Conservation (phyloP, 1,139 yeast species). For the Blastobotrys ciferrii region DNA sequence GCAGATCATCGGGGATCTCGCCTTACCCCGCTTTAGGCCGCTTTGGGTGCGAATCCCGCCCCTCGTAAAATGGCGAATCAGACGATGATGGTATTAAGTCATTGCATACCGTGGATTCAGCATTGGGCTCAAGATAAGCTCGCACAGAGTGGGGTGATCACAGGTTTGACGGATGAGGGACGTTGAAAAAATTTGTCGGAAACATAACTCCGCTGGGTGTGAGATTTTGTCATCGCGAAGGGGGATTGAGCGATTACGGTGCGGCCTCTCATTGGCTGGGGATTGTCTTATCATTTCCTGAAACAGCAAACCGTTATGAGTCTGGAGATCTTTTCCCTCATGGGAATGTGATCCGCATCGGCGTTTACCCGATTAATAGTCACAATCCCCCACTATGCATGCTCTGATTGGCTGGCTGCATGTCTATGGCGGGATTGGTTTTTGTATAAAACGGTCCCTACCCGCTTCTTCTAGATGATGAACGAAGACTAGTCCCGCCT, state of each 20-base stretch:
- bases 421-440: not conserved
- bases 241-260: too few relatives aligned
- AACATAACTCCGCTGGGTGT: not conserved
- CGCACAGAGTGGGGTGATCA: too few relatives aligned
- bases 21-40: not conserved
- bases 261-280: not conserved
- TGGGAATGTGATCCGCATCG: not conserved
- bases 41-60: not conserved
- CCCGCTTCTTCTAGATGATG: not conserved
- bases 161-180: not conserved
- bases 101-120: too few relatives aligned
- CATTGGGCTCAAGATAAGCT: too few relatives aligned
- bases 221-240: not conserved
- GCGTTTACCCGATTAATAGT: not conserved
- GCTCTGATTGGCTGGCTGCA: not conserved
- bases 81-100: not conserved
- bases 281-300: not conserved
- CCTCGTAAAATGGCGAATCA: not conserved
- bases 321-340: not conserved
- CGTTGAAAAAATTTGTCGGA: not conserved
- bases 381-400: not conserved
- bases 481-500: too few relatives aligned
- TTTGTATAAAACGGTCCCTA: not conserved
- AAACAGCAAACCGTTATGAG: not conserved
- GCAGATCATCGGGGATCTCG: not conserved